Evolutionary conservation across 768 basidiomycete species (phyloP), one percentile per base, ranked within the genome.

Genomic region (Tylopilus plumbeoviolaceoides): DNA sequence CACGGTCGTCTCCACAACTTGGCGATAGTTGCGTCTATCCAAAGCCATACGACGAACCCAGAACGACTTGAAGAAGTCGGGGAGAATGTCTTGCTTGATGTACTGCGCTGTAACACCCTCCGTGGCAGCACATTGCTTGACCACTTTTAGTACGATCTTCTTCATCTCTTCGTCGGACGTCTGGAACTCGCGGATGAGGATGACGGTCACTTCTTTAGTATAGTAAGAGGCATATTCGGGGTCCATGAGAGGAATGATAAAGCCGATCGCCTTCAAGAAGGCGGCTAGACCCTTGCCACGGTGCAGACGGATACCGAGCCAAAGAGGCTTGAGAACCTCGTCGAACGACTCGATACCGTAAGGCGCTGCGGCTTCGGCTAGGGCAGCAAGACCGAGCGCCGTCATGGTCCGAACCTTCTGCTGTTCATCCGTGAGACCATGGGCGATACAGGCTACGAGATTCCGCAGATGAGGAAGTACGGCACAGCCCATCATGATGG

Each of bases 111-210:
- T 93, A 35, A 99, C 97, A 74, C 97, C 97, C 67, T 99, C 97
- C 2, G 97, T 99, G 9, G 93, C 91, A 30, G 97, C 92, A 65
- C 97, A 98, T 70, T 98, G 97, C 72, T 98, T 97, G 62, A 98
- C 95, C 51, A 99, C 97, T 71, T 98, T 98, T 47, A 99, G 74
- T 6, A 99, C 97, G 59, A 98, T 98, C 79, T 98, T 97, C 82
- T 98, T 95, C 97, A 99, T 99, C 77, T 99, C 97, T 70, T 99
- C 97, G 68, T 99, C 97, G 9, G 95, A 95, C 7, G 95, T 97
- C 70, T 95, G 94, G 77, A 98, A 98, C 73, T 98, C 95, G 65
- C 97, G 92, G 57, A 95, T 95, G 51, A 95, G 87, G 67, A 95
- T 95, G 58, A 94, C 88, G 11, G 91, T 95, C 50, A 95, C 93